Evolutionary conservation across 73 alveolate species (phyloP).

Genomic region (Blepharisma japonicum): DNA sequence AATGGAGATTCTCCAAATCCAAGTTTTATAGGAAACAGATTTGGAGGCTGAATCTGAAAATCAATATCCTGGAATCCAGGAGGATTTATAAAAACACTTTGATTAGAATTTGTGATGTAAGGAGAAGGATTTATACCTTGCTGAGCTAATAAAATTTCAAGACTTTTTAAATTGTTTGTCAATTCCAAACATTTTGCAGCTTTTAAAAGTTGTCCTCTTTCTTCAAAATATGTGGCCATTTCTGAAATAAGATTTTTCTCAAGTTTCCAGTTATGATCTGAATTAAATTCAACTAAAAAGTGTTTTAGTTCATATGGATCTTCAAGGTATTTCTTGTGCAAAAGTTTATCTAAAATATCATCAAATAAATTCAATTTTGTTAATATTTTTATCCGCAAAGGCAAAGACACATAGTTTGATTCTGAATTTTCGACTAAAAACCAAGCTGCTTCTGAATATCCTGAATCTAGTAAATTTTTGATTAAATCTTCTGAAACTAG

Average conservation of each 20-base stretch:
- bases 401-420: neutral
- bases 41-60: too few species aligned
- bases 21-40: neutral
- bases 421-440: neutral
- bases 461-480: neutral
- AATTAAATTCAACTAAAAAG: neutral
- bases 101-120: too few species aligned
- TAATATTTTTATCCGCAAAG: neutral
- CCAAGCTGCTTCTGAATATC: slow-evolving; percentile 18
- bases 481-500: neutral
- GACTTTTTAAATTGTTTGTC: neutral
- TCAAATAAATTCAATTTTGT: neutral
- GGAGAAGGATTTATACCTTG: too few species aligned
- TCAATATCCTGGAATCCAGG: too few species aligned
- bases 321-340: neutral
- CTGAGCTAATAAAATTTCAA: neutral
- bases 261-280: slow-evolving; percentile 26
- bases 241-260: neutral
- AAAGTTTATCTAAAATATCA: neutral
- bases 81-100: too few species aligned
- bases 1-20: slow-evolving; percentile 5
- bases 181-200: neutral
- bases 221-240: neutral
- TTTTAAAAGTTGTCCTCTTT: neutral
- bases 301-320: neutral